Conservation (phyloP, 805 yeast species). For the Tetrapisispora taiwanensis region DNA sequence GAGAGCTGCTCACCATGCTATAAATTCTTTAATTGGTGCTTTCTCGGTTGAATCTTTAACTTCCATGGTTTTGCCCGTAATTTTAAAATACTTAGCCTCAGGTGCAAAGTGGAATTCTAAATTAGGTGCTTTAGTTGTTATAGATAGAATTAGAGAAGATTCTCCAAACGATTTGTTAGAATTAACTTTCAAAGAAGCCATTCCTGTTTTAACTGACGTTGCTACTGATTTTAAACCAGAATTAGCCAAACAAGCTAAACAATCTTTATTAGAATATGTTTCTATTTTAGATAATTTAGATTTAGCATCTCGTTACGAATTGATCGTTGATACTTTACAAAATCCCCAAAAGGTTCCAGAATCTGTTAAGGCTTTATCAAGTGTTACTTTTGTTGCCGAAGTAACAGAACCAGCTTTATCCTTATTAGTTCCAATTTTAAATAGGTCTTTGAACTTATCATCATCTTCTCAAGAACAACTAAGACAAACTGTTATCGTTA, state of each 20-base stretch:
- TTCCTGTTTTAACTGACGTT: conserved; percentile 80
- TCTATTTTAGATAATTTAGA: conserved; percentile 86
- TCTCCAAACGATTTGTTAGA: conserved; percentile 82
- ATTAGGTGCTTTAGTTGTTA: conserved; percentile 60
- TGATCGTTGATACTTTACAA: conserved; percentile 79
- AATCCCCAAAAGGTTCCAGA: conserved; percentile 82
- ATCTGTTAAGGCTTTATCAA: conserved; percentile 79
- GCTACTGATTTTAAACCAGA: conserved; percentile 96
- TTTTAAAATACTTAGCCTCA: conserved; percentile 61
- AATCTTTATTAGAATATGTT: conserved; percentile 60
- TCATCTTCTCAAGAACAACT: conserved; percentile 91
- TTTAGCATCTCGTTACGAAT: conserved; percentile 72
- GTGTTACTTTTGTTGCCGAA: conserved; percentile 96
- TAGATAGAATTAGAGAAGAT: conserved; percentile 68
- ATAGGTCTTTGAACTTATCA: conserved; percentile 70
- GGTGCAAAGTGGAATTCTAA: conserved; percentile 89
- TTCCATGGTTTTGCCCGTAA: conserved; percentile 51
- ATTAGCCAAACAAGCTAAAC: conserved; percentile 74
- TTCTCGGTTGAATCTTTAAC: conserved; percentile 74
- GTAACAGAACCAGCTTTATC: conserved; percentile 94
- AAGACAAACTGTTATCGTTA: conserved; percentile 92
- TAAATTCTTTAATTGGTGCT: conserved; percentile 57
- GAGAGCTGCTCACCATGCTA: conserved; percentile 75
- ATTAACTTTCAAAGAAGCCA: conserved; percentile 61
- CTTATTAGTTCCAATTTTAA: conserved; percentile 81